These are phyloP conservation scores for Calonectria pseudoreteaudii DNA, from an alignment of 2,329 filamentous ascomycete species.

Conservation along the genomic window DNA sequence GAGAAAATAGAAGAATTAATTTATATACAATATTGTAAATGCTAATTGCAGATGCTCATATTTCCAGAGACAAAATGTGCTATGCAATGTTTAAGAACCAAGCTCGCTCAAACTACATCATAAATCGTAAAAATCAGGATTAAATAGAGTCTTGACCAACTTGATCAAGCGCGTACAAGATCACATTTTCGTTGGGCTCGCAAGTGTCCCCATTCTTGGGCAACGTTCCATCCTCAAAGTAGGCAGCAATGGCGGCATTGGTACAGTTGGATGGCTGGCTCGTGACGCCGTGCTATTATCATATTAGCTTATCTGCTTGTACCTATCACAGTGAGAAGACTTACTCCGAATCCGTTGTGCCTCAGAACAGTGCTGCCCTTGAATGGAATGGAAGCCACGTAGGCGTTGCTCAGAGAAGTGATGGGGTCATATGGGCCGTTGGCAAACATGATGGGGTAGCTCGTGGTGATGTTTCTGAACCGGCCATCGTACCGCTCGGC, in stretches of 20 bases:
- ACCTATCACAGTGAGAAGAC: neutral
- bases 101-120: neutral
- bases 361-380: neutral
- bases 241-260: neutral
- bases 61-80: neutral
- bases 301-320: neutral
- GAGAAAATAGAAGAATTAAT: no score
- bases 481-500: neutral
- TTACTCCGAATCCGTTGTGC: slow-evolving; percentile 1
- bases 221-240: slow-evolving; percentile 12
- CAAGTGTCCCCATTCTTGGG: neutral
- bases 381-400: neutral
- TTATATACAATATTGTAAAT: no score
- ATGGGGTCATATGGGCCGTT: neutral
- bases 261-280: slow-evolving; percentile 7
- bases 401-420: neutral
- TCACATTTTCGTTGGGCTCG: neutral
- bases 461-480: neutral
- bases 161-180: neutral
- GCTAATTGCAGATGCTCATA: no score
- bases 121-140: neutral
- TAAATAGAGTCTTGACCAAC: neutral
- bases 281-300: neutral
- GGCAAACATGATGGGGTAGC: neutral
- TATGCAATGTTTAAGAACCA: neutral